Conservation (phyloP, 257 asterid genomes). For the Solanum habrochaites region DNA sequence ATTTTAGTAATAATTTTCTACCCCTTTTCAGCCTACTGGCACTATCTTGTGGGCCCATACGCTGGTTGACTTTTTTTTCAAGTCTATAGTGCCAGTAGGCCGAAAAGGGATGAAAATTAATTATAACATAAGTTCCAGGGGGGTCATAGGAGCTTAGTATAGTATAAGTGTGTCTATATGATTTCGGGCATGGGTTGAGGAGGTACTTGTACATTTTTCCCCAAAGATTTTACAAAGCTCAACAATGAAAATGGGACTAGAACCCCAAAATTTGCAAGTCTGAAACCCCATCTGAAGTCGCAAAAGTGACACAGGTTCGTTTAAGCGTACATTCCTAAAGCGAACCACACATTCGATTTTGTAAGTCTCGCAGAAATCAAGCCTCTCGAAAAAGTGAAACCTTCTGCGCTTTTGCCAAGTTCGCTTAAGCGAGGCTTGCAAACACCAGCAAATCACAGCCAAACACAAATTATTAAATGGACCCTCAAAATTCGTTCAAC, state of each 20-base stretch:
- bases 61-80: no score
- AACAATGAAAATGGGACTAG: not conserved
- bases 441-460: not conserved
- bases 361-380: not conserved
- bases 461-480: not conserved
- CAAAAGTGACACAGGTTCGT: not conserved
- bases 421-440: no score
- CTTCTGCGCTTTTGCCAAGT: not conserved
- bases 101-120: no score
- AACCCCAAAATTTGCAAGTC: not conserved
- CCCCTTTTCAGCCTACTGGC: no score
- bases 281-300: not conserved
- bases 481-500: fast-evolving
- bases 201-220: no score
- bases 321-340: not conserved
- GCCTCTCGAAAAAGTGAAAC: not conserved
- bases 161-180: no score
- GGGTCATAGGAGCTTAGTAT: no score
- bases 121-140: no score
- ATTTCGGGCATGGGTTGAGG: no score
- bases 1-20: no score
- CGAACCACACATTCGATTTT: not conserved
- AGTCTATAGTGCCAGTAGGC: no score
- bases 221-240: not conserved
- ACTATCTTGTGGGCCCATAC: no score